A percentile compares a stretch with the other conserved stretches of the same genome.
These are phyloP conservation scores for Chaetoscypha palmicola DNA, from an alignment of 2,329 filamentous ascomycete species.

Conservation along the genomic window DNA sequence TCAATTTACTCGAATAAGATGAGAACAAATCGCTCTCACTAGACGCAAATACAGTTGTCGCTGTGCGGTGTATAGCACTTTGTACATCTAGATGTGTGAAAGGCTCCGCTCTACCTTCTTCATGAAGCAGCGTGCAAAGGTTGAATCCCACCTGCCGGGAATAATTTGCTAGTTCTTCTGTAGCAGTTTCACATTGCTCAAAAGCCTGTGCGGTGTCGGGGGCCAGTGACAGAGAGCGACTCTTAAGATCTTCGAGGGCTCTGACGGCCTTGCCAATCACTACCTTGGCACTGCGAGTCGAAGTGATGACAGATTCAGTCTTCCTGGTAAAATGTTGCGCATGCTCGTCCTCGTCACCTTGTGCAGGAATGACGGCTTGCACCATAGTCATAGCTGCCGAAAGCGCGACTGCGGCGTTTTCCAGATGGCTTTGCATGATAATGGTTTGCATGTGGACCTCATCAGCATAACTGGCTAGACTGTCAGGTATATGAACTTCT, in stretches of 20 bases:
- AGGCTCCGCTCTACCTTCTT: conserved; percentile 64
- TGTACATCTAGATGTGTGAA: conserved; percentile 62
- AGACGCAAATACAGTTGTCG: conserved; percentile 43
- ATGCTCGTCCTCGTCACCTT: conserved; percentile 58
- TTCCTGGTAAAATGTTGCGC: conserved; percentile 62
- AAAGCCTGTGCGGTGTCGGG: conserved; percentile 63
- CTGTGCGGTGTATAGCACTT: conserved; percentile 51
- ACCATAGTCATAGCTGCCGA: conserved; percentile 58
- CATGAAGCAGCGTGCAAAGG: conserved; percentile 58
- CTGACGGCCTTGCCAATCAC: conserved; percentile 71
- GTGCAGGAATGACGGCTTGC: conserved; percentile 52
- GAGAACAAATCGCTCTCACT: conserved; percentile 64
- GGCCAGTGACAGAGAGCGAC: conserved; percentile 65
- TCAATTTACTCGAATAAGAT: conserved; percentile 60
- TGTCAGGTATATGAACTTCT: conserved; percentile 67
- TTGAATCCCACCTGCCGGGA: conserved; percentile 58
- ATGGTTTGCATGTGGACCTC: conserved; percentile 70
- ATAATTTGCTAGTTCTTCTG: conserved; percentile 58
- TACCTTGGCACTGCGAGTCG: conserved; percentile 78
- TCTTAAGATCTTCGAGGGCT: conserved; percentile 69
- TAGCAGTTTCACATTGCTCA: conserved; percentile 58
- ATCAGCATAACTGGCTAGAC: conserved; percentile 67
- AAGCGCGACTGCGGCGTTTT: conserved; percentile 65
- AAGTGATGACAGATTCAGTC: conserved; percentile 63
- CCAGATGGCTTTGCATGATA: conserved; percentile 74